Percentiles rank a stretch among this genome's conserved stretches.
phyloP scores from a whole-genome alignment of 495 filamentous ascomycete genomes.

The Penicillium pancosmium region DNA sequence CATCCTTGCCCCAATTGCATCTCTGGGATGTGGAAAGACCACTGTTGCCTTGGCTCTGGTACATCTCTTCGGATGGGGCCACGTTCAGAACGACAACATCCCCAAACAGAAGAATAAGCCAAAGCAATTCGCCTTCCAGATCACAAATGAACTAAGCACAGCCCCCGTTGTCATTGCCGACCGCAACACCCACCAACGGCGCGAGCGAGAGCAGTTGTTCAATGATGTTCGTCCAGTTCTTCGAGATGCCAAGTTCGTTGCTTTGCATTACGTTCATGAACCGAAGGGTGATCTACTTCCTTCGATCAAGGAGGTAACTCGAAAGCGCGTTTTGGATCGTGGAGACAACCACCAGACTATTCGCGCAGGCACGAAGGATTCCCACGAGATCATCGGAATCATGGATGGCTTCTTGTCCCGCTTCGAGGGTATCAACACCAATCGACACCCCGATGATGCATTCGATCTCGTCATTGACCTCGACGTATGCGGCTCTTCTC shows the following conservation, averaged over 20 bases:
- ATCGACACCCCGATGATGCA: conserved; percentile 65
- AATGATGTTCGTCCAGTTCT: conserved; percentile 67
- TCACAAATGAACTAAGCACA: conserved; percentile 60
- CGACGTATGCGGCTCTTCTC: conserved; percentile 72
- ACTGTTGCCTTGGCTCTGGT: conserved; percentile 82
- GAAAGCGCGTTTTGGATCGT: conserved; percentile 75
- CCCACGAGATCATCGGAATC: conserved; percentile 75
- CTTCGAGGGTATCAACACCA: conserved; percentile 74
- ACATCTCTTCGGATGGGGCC: conserved; percentile 89
- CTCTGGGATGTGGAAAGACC: conserved; percentile 95
- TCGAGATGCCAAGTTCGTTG: conserved; percentile 72
- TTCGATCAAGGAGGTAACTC: conserved; percentile 72
- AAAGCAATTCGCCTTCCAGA: conserved; percentile 67
- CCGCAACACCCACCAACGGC: conserved; percentile 87
- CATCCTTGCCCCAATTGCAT: conserved; percentile 83
- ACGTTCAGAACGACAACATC: conserved; percentile 97
- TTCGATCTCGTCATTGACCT: conserved; percentile 88
- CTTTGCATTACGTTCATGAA: conserved; percentile 88
- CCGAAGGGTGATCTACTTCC: conserved; percentile 57
- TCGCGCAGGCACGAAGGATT: conserved; percentile 68
- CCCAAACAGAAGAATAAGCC: conserved; percentile 71
- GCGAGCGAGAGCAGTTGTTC: conserved; percentile 86
- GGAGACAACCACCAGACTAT: conserved; percentile 99
- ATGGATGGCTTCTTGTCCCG: conserved; percentile 93
- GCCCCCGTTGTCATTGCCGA: conserved; percentile 83